Base-by-base conservation (phyloP, 345 rosid genomes). In the Brassica juncea region DNA sequence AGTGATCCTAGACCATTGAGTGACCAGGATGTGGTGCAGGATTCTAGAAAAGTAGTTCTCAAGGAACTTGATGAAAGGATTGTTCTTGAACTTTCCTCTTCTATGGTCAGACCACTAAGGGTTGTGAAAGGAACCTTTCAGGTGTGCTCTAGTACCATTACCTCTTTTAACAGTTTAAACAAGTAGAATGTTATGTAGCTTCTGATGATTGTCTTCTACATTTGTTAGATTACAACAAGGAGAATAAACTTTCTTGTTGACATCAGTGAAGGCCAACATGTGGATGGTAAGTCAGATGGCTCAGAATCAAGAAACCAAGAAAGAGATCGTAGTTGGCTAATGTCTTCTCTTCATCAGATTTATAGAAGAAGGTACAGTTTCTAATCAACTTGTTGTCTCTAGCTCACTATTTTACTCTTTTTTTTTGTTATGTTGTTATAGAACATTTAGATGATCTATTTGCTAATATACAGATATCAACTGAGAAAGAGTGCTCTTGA, bases 401-500 rank as follows among this genome's bases (percentile, higher is more conserved):
- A 54, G 32, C 34, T 71, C 34, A 55, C 49, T 71, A 8, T 71
- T 44, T 6, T 55, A 2, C 34, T 71, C 19, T 37, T 0, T 2
- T 8, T 2, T 10, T 14, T 58, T 42, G 6, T 30, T 12, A 58
- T 67, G 52, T 66, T 66, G 0, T n/a, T 15, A n/a, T 28, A 30
- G n/a, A 69, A 30, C 4, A 0, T 27, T 47, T 27, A 4, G 61
- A 8, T 69, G 61, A 49, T 28, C n/a, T 69, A 8, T 14, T 69
- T 7, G 60, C 8, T 75, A 2, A 75, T 72, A 7, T 42, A 42
- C 68, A 95, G 99, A 77, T 93, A 93, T 85, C 86, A 91, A 60
- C 84, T 91, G 66, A 88, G 97, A 84, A 90, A 92, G 81, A 93
- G 97, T 86, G 99, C 94, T 73, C 81, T 95, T 80, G 99, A 95